phyloP scores from a whole-genome alignment of 352 stramenopile genomes.

The Phytophthora boehmeriae region DNA sequence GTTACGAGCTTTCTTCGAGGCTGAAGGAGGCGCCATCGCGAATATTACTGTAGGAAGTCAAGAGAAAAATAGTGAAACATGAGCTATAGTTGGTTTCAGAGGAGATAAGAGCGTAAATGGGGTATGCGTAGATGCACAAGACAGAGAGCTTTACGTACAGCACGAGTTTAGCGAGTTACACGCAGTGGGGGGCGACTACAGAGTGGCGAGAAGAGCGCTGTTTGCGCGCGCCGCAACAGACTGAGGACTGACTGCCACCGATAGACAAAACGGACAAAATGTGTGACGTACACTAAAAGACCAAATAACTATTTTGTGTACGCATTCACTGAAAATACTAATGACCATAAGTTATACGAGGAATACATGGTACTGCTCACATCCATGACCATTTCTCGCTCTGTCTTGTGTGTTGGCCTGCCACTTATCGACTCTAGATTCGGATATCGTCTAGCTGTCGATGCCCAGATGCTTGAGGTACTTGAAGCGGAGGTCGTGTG shows the following conservation, averaged over 20 bases:
- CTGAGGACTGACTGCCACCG: constrained; percentile 24
- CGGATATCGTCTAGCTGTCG: constrained; percentile 47
- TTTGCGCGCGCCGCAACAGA: constrained; percentile 2
- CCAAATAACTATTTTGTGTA: too few species aligned
- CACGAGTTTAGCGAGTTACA: constrained; percentile 7
- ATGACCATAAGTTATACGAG: too few species aligned
- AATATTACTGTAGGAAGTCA: constrained; percentile 12
- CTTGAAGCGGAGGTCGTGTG: constrained; percentile 85
- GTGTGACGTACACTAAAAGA: too few species aligned
- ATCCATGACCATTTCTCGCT: too few species aligned
- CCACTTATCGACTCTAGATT: constrained; percentile 17
- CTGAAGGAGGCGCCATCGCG: constrained; percentile 15
- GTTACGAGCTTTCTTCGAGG: constrained; percentile 34
- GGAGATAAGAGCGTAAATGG: not conserved
- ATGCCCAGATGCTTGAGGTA: constrained; percentile 90
- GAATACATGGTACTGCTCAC: too few species aligned
- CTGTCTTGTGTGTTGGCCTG: not conserved
- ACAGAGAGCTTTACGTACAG: constrained; percentile 25
- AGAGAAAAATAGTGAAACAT: constrained; percentile 6
- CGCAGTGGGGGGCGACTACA: constrained; percentile 25
- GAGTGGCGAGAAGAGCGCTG: constrained; percentile 24
- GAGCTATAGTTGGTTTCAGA: too few species aligned
- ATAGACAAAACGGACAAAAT: not conserved
- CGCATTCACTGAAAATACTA: too few species aligned
- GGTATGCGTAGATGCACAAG: not conserved